Evolutionary conservation across 23 red algal genomes (phyloP), one percentile per base, ranked within the genome.

Genomic region (Gracilariopsis chorda): DNA sequence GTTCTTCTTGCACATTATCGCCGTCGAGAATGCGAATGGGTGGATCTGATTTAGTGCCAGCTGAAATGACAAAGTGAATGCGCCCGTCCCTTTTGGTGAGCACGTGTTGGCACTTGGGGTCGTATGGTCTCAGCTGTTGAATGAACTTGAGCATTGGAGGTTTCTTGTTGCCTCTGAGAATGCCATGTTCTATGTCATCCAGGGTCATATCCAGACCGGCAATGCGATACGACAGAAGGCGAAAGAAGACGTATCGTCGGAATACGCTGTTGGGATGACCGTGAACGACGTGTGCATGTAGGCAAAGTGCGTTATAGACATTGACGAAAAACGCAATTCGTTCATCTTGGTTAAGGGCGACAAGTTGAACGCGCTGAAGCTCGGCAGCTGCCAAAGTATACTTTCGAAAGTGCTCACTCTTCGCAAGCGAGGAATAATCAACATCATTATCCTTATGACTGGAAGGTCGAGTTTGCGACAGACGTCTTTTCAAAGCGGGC

Each of bases 111-210:
- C 82, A 92, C 53, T 91, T 88, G 3, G 96, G 96, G 52, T 98
- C 92, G 48, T 85, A 92, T 33, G 88, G 86, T 74, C 96, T 88
- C 62, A 98, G 75, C 46, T 98, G 96, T 79, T 94, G 92, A 19
- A 98, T 84, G 61, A 94, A 89, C 77, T 80, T 89, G 25, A 91
- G 17, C 82, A 87, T 97, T 7, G 95, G 95, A 65, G 96, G 88
- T 37, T 86, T 72, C 61, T 93, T 84, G 56, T 98, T 98, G 14
- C 96, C 93, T 21, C 96, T 89, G 63, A 98, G 62, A 12, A 98
- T 92, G 23, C 96, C 96, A 62, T 98, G 96, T 87, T 98, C 96
- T 70, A 98, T 95, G 80, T 98, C 96, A 85, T 98, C 96, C 52
- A 98, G 76, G 29, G 93, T 84, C 77, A 94, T 93, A 49, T 98